These are phyloP conservation scores for Backusella macrospora DNA, from an alignment of 192 early-diverging fungal genomes.

Conservation along the genomic window DNA sequence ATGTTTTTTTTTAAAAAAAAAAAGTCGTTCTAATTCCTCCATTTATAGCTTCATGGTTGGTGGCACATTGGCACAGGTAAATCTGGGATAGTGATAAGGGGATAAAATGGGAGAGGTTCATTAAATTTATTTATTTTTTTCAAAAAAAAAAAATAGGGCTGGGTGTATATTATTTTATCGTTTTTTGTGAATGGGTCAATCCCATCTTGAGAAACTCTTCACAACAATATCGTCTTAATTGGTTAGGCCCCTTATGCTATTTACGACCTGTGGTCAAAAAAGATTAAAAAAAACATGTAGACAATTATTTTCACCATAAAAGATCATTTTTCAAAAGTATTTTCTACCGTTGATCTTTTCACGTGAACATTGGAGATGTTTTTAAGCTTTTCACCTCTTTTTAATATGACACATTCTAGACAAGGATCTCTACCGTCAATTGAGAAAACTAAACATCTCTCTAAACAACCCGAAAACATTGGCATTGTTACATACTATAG, in stretches of 20 bases:
- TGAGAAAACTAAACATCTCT: too few relatives aligned
- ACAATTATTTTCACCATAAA: not conserved
- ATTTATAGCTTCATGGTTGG: slow-evolving; percentile 58
- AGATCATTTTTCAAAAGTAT: not conserved
- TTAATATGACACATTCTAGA: too few relatives aligned
- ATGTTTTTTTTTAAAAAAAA: slow-evolving; percentile 54
- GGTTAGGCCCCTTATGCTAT: slow-evolving; percentile 26
- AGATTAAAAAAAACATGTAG: not conserved
- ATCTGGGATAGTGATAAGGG: not conserved
- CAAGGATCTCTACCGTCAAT: too few relatives aligned
- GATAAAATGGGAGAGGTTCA: not conserved
- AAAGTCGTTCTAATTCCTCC: not conserved
- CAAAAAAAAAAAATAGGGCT: slow-evolving; percentile 18
- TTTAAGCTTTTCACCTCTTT: too few relatives aligned
- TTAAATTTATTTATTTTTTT: not conserved
- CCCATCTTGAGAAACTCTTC: slow-evolving; percentile 10
- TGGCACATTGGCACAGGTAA: slow-evolving; percentile 67
- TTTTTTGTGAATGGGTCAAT: slow-evolving; percentile 31
- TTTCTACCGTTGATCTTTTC: slow-evolving; percentile 2
- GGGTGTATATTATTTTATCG: slow-evolving; percentile 36
- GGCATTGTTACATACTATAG: too few relatives aligned
- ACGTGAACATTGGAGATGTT: not conserved
- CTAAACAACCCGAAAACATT: too few relatives aligned
- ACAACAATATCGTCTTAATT: slow-evolving; percentile 21
- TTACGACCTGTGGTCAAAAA: slow-evolving; percentile 14